phyloP scores from a whole-genome alignment of 768 basidiomycete species.

The Tephrocybe sp. region DNA sequence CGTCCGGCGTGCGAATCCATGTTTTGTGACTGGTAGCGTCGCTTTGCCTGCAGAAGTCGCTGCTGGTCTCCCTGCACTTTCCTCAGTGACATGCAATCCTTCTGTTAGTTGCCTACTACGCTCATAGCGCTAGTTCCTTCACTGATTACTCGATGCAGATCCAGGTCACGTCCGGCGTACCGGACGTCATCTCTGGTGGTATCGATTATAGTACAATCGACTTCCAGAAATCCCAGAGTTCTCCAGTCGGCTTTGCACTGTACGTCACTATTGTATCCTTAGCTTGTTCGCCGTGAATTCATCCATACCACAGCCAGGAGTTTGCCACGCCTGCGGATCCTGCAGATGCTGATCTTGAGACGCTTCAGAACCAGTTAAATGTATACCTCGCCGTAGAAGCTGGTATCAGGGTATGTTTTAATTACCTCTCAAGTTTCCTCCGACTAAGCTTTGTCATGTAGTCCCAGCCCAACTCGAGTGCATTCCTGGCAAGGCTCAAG shows the following conservation, averaged over 20 bases:
- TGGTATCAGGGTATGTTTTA: constrained; percentile 21
- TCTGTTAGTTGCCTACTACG: constrained; percentile 7
- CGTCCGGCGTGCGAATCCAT: constrained; percentile 22
- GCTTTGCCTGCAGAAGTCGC: constrained; percentile 28
- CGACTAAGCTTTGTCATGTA: background rate
- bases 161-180: constrained; percentile 22
- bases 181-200: constrained; percentile 24
- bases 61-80: constrained; percentile 18
- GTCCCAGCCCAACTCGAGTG: constrained; percentile 23
- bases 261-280: background rate
- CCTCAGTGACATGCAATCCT: constrained; percentile 22
- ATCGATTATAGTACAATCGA: constrained; percentile 25
- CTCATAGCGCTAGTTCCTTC: background rate
- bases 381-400: constrained; percentile 28
- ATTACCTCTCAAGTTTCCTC: background rate
- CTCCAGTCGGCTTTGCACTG: constrained; percentile 28
- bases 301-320: constrained; percentile 11
- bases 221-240: constrained; percentile 26
- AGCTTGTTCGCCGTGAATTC: background rate
- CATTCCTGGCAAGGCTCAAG: constrained; percentile 24
- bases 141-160: constrained; percentile 9
- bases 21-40: constrained; percentile 27
- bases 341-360: constrained; percentile 21
- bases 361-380: constrained; percentile 27
- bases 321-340: constrained; percentile 26